Conservation (phyloP, 805 yeast species). For the Schwanniomyces polymorphus region DNA sequence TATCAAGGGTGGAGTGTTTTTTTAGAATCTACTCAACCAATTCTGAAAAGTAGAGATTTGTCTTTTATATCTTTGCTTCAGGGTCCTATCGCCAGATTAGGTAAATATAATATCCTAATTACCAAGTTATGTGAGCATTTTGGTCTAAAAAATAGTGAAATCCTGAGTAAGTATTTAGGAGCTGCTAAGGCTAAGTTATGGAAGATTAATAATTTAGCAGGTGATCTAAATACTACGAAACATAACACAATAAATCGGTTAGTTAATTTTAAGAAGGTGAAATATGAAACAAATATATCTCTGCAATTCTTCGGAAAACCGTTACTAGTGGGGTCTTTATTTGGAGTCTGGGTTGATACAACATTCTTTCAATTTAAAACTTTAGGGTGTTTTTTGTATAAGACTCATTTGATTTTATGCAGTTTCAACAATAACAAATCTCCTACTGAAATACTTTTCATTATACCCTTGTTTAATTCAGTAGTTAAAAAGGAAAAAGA, state of each 20-base stretch:
- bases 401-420: constrained; percentile 48
- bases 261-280: constrained; percentile 9
- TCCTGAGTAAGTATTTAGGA: constrained; percentile 11
- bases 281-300: constrained; percentile 10
- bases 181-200: constrained; percentile 19
- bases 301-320: constrained; percentile 50
- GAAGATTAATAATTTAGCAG: constrained; percentile 23
- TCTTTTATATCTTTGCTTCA: constrained; percentile 55
- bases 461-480: constrained; percentile 47
- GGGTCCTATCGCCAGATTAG: constrained; percentile 51
- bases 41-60: constrained; percentile 39
- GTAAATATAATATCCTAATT: constrained; percentile 53
- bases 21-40: constrained; percentile 44
- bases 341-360: constrained; percentile 37
- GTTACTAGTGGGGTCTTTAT: constrained; percentile 43
- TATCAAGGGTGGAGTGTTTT: constrained; percentile 32
- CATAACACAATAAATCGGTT: constrained; percentile 15
- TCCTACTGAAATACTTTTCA: constrained; percentile 38
- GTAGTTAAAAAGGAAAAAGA: constrained; percentile 18
- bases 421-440: constrained; percentile 10
- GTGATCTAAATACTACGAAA: constrained; percentile 17
- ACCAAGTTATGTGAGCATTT: constrained; percentile 37
- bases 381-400: constrained; percentile 45
- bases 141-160: constrained; percentile 6
- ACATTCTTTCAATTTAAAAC: constrained; percentile 7